Evolutionary conservation across 1,284 basidiomycete genomes (phyloP).

Genomic region (Exsudoporus floridanus): DNA sequence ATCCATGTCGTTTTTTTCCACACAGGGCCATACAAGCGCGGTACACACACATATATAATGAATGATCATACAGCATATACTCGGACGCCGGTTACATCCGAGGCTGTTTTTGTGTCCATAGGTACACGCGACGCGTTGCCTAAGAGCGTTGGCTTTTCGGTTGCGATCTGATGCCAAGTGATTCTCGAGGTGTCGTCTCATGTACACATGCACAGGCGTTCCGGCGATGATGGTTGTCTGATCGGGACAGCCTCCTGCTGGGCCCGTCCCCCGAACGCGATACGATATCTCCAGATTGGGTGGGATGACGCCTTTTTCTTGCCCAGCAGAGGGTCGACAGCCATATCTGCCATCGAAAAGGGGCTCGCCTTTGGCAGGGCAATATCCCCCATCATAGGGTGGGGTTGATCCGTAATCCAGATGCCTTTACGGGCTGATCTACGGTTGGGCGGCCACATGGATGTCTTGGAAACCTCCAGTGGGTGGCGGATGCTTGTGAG

Average conservation of each 20-base stretch:
- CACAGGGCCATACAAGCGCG: background rate
- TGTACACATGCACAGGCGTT: background rate
- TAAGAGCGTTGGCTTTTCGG: too few species aligned
- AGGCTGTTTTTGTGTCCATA: background rate
- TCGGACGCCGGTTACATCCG: background rate
- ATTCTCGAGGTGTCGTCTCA: slow-evolving; percentile 3
- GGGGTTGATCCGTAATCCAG: too few species aligned
- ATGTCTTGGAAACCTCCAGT: too few species aligned
- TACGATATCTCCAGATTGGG: background rate
- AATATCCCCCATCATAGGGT: too few species aligned
- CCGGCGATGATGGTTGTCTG: background rate
- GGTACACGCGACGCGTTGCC: background rate
- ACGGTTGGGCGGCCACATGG: too few species aligned
- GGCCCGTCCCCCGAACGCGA: background rate
- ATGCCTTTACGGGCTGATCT: too few species aligned
- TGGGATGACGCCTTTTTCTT: background rate
- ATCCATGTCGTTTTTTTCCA: background rate
- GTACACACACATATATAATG: background rate
- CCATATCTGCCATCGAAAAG: too few species aligned
- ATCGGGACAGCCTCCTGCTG: background rate
- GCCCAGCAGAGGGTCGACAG: too few species aligned
- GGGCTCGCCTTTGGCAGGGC: too few species aligned
- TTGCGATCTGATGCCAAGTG: slow-evolving; percentile 8
- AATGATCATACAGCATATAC: background rate
- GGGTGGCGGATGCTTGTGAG: too few species aligned